Evolutionary conservation across 1,284 basidiomycete species (phyloP).

Genomic region (Ceratobasidium sp.): DNA sequence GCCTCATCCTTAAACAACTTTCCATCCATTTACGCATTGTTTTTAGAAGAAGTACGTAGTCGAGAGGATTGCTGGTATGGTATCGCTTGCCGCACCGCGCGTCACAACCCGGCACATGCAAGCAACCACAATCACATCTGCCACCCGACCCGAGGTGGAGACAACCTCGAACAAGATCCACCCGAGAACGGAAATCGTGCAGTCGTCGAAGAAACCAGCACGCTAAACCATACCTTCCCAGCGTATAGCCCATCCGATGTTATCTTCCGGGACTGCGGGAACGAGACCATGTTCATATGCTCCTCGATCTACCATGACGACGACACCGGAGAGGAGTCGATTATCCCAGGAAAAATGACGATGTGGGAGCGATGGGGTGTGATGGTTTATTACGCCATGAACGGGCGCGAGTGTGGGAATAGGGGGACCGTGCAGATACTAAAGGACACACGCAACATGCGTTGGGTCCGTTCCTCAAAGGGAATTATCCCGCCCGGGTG

Average conservation of each 20-base stretch:
- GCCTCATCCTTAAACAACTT: background rate
- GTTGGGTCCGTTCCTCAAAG: conserved; percentile 33
- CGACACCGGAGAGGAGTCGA: background rate
- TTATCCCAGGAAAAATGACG: conserved; percentile 36
- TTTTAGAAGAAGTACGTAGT: background rate
- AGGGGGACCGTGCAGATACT: conserved; percentile 24
- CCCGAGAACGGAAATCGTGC: conserved; percentile 30
- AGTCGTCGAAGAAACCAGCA: conserved; percentile 5
- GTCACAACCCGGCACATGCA: conserved; percentile 43
- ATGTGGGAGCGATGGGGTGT: conserved; percentile 13
- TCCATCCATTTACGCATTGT: background rate
- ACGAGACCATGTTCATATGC: conserved; percentile 33
- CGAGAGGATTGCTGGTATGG: conserved; percentile 46
- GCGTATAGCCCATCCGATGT: conserved; percentile 30
- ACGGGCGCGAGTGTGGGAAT: conserved; percentile 7
- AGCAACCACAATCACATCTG: conserved; percentile 39
- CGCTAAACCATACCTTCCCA: conserved; percentile 26
- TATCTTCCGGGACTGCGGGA: conserved; percentile 26
- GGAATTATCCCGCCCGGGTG: conserved; percentile 35
- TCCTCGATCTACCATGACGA: conserved; percentile 18
- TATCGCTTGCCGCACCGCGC: conserved; percentile 45
- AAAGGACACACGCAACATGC: conserved; percentile 28
- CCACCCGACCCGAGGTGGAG: conserved; percentile 5
- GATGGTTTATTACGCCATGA: conserved; percentile 24
- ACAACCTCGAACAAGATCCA: background rate